Conservation (phyloP, 139 green algal species). For the Picochlorum sp. region DNA sequence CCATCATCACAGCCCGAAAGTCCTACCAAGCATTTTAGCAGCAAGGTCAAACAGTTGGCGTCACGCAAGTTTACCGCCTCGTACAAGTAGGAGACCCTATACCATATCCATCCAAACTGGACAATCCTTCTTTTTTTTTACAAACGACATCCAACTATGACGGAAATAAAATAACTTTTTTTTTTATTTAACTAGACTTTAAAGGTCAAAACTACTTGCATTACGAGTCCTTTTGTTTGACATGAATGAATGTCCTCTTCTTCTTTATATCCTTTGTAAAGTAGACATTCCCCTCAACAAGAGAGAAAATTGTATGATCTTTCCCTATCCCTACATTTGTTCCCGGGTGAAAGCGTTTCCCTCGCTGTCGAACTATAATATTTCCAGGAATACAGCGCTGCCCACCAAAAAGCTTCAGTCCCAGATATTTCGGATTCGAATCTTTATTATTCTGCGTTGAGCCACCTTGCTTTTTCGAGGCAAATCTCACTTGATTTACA, state of each 20-base stretch:
- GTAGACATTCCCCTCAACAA: conserved; percentile 53
- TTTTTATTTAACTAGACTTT: too few species aligned
- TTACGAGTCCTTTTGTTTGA: too few species aligned
- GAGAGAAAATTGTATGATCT: conserved; percentile 84
- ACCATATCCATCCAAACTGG: too few species aligned
- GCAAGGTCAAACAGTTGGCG: too few species aligned
- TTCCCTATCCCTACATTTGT: conserved; percentile 66
- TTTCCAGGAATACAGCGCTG: conserved; percentile 69
- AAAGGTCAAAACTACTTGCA: too few species aligned
- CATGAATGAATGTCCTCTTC: conserved; percentile 17
- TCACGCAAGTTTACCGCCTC: too few species aligned
- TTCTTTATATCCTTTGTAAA: conserved; percentile 35
- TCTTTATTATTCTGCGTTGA: conserved; percentile 74
- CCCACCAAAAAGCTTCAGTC: conserved; percentile 76
- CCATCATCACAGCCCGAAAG: background rate
- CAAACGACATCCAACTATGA: too few species aligned
- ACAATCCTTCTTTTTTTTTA: too few species aligned
- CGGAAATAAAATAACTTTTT: too few species aligned
- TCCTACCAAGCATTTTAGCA: background rate
- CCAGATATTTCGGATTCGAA: conserved; percentile 77
- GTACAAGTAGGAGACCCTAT: too few species aligned
- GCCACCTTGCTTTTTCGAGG: conserved; percentile 71
- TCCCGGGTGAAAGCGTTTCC: conserved; percentile 79
- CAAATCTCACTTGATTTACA: conserved; percentile 12
- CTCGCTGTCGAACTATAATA: conserved; percentile 87